Evolutionary conservation across 352 stramenopile genomes (phyloP), one percentile per base, ranked within the genome.

Genomic region (Ophiocytium majus): DNA sequence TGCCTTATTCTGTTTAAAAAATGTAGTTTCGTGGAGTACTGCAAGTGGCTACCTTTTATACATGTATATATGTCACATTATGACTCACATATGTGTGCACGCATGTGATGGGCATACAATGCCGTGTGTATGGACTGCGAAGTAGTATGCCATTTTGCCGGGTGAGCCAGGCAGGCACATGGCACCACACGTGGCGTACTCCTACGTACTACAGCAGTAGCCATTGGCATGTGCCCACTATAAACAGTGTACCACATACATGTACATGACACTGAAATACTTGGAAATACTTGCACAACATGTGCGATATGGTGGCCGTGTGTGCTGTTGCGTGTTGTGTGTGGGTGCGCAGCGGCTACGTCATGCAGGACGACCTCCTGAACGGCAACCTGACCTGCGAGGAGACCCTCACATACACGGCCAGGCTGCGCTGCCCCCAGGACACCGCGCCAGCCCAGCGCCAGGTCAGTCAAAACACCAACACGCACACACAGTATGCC

Each of bases 351-450:
- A 76, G 64, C 34, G 64, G 64, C 5, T 76, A 76, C 33, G 64
- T 76, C 5, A 76, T 76, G 64, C 64, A 76, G 64, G 64, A 76
- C 33, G 64, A 76, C 64, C 33, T 76, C 28, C 17, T 76, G 5
- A 76, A 76, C 33, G 64, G 64, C 64, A 76, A 76, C 64, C 64
- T 76, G 5, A 76, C 64, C 64, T 76, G 64, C 64, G 64, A 76
- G 33, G 64, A 76, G 64, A 5, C 5, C 5, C 64, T 76, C 28
- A 33, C 33, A 5, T 76, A 76, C 64, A 76, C 64, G 28, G 64
- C 64, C 5, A 5, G 64, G 5, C 64, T 76, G 64, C 64, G 64
- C 64, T 76, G 64, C 64, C 64, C 64, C 10, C 64, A 76, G 64
- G 64, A 76, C 64, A 76, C 64, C 5, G 5, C 64, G 5, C 5